Percentiles rank a stretch among this genome's conserved stretches.
Conservation (phyloP, 441 rosid genomes). For the Capsella rubella region DNA sequence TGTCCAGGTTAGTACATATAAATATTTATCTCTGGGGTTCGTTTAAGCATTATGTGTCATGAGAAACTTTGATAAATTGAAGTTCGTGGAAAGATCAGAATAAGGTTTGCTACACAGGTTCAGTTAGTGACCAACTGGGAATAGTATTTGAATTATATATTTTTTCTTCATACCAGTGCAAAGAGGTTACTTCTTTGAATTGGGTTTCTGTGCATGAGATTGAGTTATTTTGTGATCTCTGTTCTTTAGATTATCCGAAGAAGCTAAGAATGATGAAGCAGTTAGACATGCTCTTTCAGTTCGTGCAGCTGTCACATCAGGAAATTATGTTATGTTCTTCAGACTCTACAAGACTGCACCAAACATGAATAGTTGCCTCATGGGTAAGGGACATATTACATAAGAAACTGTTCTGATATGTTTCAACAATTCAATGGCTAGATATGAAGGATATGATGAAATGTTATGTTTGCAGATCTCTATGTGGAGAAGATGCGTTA, state of each 20-base stretch:
- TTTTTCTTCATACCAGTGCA: conserved; percentile 9
- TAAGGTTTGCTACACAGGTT: conserved; percentile 12
- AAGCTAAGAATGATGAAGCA: conserved; percentile 75
- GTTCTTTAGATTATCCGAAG: conserved; percentile 71
- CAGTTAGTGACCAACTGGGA: conserved; percentile 5
- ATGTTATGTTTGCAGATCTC: conserved; percentile 68
- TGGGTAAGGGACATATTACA: conserved; percentile 68
- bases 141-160: conserved; percentile 20
- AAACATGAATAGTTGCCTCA: conserved; percentile 84
- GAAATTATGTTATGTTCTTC: conserved; percentile 91
- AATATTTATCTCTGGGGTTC: conserved; percentile 17
- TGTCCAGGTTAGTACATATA: conserved; percentile 75
- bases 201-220: conserved; percentile 24
- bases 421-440: conserved; percentile 11
- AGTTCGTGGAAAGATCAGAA: conserved; percentile 9
- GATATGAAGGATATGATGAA: not conserved
- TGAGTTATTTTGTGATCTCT: conserved; percentile 15
- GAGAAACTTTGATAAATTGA: not conserved
- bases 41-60: conserved; percentile 11
- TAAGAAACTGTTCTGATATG: conserved; percentile 17
- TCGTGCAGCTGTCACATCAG: conserved; percentile 94
- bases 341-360: conserved; percentile 89
- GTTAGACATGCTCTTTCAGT: conserved; percentile 98
- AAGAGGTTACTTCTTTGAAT: conserved; percentile 27
- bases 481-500: conserved; percentile 93